phyloP scores from a whole-genome alignment of 2,329 filamentous ascomycete species.

The Trichoderma citrinoviride region DNA sequence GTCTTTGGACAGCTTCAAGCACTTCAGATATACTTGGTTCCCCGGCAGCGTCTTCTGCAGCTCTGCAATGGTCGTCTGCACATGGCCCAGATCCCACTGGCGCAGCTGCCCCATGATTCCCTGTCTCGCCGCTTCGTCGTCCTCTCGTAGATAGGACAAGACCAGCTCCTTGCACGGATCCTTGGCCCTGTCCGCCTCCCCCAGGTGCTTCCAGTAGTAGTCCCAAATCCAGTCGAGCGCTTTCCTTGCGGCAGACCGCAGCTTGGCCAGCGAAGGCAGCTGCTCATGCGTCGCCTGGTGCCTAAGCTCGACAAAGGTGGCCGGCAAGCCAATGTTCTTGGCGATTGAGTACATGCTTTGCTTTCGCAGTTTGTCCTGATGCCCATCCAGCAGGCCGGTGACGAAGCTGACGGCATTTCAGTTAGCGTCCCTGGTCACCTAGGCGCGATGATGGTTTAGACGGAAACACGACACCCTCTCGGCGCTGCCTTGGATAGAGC shows the following conservation, averaged over 20 bases:
- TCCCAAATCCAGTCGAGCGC: conserved; percentile 84
- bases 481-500: not conserved
- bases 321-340: conserved; percentile 65
- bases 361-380: conserved; percentile 65
- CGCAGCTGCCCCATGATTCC: conserved; percentile 33
- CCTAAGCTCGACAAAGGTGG: conserved; percentile 81
- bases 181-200: conserved; percentile 26
- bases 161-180: conserved; percentile 38
- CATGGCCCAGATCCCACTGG: conserved; percentile 37
- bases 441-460: not conserved
- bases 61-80: conserved; percentile 41
- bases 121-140: conserved; percentile 30
- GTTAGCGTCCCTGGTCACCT: conserved; percentile 4
- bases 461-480: conserved; percentile 4
- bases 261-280: conserved; percentile 69
- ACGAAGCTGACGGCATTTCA: conserved; percentile 58
- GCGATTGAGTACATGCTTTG: conserved; percentile 72
- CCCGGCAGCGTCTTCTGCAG: conserved; percentile 42
- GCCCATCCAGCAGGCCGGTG: conserved; percentile 73
- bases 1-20: conserved; percentile 43
- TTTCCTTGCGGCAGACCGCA: conserved; percentile 66
- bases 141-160: conserved; percentile 39
- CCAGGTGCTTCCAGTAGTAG: conserved; percentile 72
- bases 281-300: conserved; percentile 91
- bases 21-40: conserved; percentile 44